Base-by-base conservation (phyloP, 192 early-diverging fungal species). In the Entomortierella chlamydospora region DNA sequence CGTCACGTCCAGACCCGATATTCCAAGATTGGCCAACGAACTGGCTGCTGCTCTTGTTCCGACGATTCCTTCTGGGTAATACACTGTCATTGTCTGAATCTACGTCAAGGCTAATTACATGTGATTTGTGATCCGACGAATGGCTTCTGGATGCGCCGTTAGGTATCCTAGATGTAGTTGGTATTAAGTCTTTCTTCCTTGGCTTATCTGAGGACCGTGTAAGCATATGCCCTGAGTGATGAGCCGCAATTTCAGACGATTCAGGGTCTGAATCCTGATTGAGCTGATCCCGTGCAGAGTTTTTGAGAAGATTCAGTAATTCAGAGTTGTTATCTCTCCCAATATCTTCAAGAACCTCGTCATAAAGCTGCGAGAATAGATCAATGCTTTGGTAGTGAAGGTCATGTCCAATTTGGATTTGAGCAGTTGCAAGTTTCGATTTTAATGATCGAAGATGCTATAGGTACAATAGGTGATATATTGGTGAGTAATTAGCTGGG, bases 21-120 rank as follows among this genome's bases (percentile, higher is more conserved):
- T 79, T 63, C 76, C 76, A 79, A 9, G 76, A 70, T 57, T 79
- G 76, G 17, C 76, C 76, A 39, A 79, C 65, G 25, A 55, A 79
- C 22, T 70, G 76, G 23, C 61, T 58, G 17, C 57, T 60, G 37
- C 51, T 31, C 51, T 30, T 66, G 30, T 12, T 31, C 50, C 68
- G 45, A 5, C 62, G 61, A 42, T 23, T 31, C 13, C 68, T 64
- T 41, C 56, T 70, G 9, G 49, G 23, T 23, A 50, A 43, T 13
- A 29, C n/a, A 23, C 26, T 57, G 9, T 79, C 68, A 20, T 62
- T 22, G 29, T 79, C 76, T 2, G 68, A 66, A 13, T 70, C 76
- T 0, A 37, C 53, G 13, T 68, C 67, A 34, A 50, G 13, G 0
- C 66, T 43, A 33, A 56, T 20, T 17, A 13, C 9, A 57, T 54